Evolutionary conservation across 1,139 yeast genomes (phyloP).

Genomic region (Dujonia santamariae): DNA sequence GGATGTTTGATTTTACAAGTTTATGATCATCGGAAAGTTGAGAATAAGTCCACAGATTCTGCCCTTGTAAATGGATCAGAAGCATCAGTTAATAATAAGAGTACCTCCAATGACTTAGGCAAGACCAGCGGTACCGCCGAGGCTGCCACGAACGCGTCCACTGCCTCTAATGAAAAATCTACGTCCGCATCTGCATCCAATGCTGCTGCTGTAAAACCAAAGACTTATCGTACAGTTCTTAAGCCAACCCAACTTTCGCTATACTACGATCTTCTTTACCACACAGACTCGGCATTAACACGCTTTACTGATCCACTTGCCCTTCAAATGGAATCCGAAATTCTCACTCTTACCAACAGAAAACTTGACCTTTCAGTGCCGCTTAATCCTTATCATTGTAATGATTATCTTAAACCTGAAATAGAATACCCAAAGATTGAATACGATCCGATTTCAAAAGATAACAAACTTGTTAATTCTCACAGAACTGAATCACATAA

Average conservation of each 20-base stretch:
- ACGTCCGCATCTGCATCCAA: constrained; percentile 4
- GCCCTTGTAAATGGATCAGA: neutral
- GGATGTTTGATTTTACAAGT: constrained; percentile 86
- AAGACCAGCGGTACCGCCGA: neutral
- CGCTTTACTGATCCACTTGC: constrained; percentile 78
- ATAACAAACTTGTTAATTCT: constrained; percentile 28
- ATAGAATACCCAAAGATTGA: constrained; percentile 44
- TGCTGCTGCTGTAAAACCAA: constrained; percentile 37
- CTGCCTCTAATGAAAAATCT: neutral
- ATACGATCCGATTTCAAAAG: constrained; percentile 31
- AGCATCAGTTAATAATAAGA: neutral
- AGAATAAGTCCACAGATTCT: neutral
- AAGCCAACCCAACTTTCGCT: constrained; percentile 78
- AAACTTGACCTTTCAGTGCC: constrained; percentile 74
- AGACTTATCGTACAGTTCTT: constrained; percentile 71
- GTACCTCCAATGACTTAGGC: neutral
- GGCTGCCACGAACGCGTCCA: neutral
- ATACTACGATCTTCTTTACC: constrained; percentile 81
- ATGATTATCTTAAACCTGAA: constrained; percentile 45
- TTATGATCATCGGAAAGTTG: constrained; percentile 55
- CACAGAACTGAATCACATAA: constrained; percentile 50
- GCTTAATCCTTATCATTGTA: constrained; percentile 57
- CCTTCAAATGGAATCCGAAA: constrained; percentile 78
- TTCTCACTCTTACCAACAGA: constrained; percentile 72
- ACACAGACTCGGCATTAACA: constrained; percentile 74